These are phyloP conservation scores for Clonostachys chloroleuca DNA, from an alignment of 2,329 filamentous ascomycete species.

Conservation along the genomic window DNA sequence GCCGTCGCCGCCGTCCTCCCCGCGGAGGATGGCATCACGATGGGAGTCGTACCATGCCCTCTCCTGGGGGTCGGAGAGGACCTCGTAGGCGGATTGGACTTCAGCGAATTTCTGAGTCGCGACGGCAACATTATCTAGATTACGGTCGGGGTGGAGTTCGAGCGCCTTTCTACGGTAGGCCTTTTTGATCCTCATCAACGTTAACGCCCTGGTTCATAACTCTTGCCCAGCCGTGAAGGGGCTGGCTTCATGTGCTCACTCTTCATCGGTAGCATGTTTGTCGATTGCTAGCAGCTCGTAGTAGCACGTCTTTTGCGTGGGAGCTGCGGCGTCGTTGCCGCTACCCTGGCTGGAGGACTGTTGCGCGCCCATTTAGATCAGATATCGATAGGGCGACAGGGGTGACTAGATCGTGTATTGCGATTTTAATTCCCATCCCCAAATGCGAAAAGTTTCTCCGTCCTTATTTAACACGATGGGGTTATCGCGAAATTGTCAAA, in stretches of 20 bases:
- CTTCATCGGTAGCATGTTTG: conserved; percentile 71
- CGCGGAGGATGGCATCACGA: conserved; percentile 75
- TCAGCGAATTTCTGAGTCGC: conserved; percentile 87
- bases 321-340: conserved; percentile 11
- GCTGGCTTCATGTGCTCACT: conserved; percentile 47
- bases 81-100: conserved; percentile 87
- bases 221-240: neutral
- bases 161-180: conserved; percentile 88
- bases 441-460: too few relatives aligned
- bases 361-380: conserved; percentile 43
- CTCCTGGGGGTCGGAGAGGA: conserved; percentile 94
- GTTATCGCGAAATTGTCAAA: too few relatives aligned
- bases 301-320: conserved; percentile 66
- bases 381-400: too few relatives aligned
- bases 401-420: too few relatives aligned
- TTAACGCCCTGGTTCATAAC: conserved; percentile 2
- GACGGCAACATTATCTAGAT: conserved; percentile 78
- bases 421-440: too few relatives aligned
- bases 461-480: too few relatives aligned
- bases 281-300: conserved; percentile 80
- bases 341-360: conserved; percentile 42
- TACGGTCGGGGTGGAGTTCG: conserved; percentile 92
- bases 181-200: conserved; percentile 70
- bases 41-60: conserved; percentile 98
- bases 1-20: conserved; percentile 44